phyloP scores from a whole-genome alignment of 352 stramenopile species.

The Phytophthora lateralis region DNA sequence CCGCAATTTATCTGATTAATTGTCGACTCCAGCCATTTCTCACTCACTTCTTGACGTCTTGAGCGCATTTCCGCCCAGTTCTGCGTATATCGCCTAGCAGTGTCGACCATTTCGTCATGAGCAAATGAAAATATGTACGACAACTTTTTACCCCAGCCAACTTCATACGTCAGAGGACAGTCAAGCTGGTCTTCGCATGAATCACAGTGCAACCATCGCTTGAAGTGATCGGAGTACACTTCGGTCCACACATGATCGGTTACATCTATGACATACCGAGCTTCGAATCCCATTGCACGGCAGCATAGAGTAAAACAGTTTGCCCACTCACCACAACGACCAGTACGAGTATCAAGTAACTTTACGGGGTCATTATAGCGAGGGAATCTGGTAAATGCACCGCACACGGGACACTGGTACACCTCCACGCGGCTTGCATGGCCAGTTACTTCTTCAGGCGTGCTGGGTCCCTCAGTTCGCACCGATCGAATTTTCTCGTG shows the following conservation, averaged over 20 bases:
- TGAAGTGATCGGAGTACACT: slow-evolving; percentile 79
- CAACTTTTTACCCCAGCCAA: slow-evolving; percentile 95
- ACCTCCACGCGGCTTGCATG: slow-evolving; percentile 86
- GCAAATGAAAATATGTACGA: slow-evolving; percentile 92
- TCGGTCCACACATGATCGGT: slow-evolving; percentile 97
- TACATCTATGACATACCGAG: slow-evolving; percentile 93
- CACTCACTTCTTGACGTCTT: slow-evolving; percentile 67
- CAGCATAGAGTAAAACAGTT: slow-evolving; percentile 94
- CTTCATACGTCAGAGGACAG: slow-evolving; percentile 93
- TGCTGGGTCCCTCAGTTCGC: slow-evolving; percentile 51
- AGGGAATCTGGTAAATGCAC: slow-evolving; percentile 78
- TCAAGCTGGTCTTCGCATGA: slow-evolving; percentile 94
- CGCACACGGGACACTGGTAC: slow-evolving; percentile 76
- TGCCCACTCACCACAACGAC: slow-evolving; percentile 93
- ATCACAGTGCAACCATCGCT: slow-evolving; percentile 94
- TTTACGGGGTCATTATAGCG: slow-evolving; percentile 92
- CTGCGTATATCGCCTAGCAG: slow-evolving; percentile 81
- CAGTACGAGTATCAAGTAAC: slow-evolving; percentile 78
- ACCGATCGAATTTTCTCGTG: slow-evolving; percentile 52
- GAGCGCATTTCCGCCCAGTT: slow-evolving; percentile 69
- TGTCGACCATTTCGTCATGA: slow-evolving; percentile 91
- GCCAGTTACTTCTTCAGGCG: slow-evolving; percentile 58
- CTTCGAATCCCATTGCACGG: slow-evolving; percentile 89
- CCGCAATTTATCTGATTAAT: slow-evolving; percentile 62
- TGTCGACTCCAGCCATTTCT: slow-evolving; percentile 60